A percentile compares a stretch with the other conserved stretches of the same genome.
phyloP scores from a whole-genome alignment of 2,329 filamentous ascomycete species.

The Cordyceps militaris region DNA sequence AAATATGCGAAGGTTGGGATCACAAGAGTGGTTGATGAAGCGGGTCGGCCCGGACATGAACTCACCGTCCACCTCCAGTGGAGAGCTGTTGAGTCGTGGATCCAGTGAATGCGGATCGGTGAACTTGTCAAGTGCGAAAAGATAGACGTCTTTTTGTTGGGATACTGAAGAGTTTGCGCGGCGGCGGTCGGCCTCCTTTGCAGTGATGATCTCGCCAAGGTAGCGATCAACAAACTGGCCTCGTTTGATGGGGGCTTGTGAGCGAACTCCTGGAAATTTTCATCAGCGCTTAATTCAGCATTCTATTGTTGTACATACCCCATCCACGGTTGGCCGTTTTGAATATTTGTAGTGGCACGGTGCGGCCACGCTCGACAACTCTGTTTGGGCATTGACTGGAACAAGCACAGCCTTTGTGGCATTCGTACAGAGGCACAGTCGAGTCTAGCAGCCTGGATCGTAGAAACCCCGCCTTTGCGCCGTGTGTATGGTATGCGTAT shows the following conservation, averaged over 20 bases:
- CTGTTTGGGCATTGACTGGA: constrained; percentile 60
- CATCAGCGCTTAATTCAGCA: neutral
- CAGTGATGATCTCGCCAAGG: constrained; percentile 63
- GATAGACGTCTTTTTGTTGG: constrained; percentile 66
- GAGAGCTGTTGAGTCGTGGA: constrained; percentile 45
- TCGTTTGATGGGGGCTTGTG: constrained; percentile 53
- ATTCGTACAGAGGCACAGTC: constrained; percentile 68
- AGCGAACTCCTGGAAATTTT: constrained; percentile 49
- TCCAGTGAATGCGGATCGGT: constrained; percentile 50
- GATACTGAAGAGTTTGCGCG: constrained; percentile 48
- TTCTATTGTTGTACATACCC: constrained; percentile 41
- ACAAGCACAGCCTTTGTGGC: constrained; percentile 65
- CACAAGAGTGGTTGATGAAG: constrained; percentile 78
- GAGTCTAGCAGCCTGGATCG: constrained; percentile 45
- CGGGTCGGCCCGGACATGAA: constrained; percentile 71
- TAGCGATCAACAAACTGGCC: constrained; percentile 80
- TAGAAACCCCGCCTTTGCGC: constrained; percentile 44
- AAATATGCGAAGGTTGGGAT: constrained; percentile 73
- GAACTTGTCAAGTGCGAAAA: constrained; percentile 80
- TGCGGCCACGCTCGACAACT: constrained; percentile 67
- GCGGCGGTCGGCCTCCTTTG: constrained; percentile 56
- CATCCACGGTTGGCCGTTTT: constrained; percentile 66
- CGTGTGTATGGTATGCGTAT: constrained; percentile 60
- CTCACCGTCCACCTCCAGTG: constrained; percentile 62
- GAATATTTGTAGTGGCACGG: constrained; percentile 68